Conservation (phyloP, 2,329 filamentous ascomycete species). For the Trichoderma hamatum region DNA sequence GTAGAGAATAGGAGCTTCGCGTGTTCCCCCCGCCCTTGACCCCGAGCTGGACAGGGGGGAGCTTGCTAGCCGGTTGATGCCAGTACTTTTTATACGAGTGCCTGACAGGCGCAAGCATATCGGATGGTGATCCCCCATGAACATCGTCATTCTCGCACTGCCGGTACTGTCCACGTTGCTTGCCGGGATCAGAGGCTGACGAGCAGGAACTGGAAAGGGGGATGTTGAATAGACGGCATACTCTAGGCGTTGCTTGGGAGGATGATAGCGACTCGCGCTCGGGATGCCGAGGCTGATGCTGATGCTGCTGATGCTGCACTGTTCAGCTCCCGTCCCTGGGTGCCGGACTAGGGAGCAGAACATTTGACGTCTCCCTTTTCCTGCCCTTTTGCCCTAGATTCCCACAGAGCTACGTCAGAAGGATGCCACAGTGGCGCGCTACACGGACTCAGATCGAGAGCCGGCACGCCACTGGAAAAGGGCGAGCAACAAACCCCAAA, state of each 20-base stretch:
- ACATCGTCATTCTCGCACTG: neutral
- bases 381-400: neutral
- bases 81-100: neutral
- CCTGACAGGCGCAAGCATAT: neutral
- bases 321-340: slow-evolving; percentile 6
- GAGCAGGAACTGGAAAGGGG: neutral
- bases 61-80: neutral
- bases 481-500: neutral
- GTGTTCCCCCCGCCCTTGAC: slow-evolving; percentile 4
- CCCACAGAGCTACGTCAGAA: neutral
- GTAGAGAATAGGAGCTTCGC: slow-evolving; percentile 13
- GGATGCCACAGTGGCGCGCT: neutral
- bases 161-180: slow-evolving; percentile 15
- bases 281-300: neutral
- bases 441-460: neutral
- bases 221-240: neutral
- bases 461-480: neutral
- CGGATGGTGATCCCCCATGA: slow-evolving; percentile 15
- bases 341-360: neutral
- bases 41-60: neutral
- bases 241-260: neutral
- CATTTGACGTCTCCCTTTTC: neutral
- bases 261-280: neutral
- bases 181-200: slow-evolving; percentile 7
- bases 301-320: neutral